A percentile compares a stretch with the other conserved stretches of the same genome.
These are phyloP conservation scores for Brassica napus DNA, from an alignment of 345 rosid species.

Conservation along the genomic window Da-Ae NC_063437.1:10064001-10064500, in stretches of 20 bases:
- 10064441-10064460: neutral
- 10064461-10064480: neutral
- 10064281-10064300: constrained; percentile 74
- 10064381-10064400: neutral
- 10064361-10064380: neutral
- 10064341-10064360: constrained; percentile 16
- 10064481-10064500: neutral
- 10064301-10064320: constrained; percentile 38
- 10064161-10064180: neutral
- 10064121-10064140: too few species aligned
- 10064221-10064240: constrained; percentile 77
- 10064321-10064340: constrained; percentile 4
- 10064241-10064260: constrained; percentile 59
- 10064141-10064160: constrained; percentile 4
- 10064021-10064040: constrained; percentile 61
- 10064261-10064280: constrained; percentile 49
- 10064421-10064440: too few species aligned
- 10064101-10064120: constrained; percentile 50
- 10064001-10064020: constrained; percentile 67
- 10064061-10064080: constrained; percentile 37
- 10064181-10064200: constrained; percentile 55
- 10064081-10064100: constrained; percentile 2
- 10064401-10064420: neutral
- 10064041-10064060: constrained; percentile 45
- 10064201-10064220: constrained; percentile 92